Evolutionary conservation across 768 basidiomycete species (phyloP).

Genomic region (Amanita rubescens): DNA sequence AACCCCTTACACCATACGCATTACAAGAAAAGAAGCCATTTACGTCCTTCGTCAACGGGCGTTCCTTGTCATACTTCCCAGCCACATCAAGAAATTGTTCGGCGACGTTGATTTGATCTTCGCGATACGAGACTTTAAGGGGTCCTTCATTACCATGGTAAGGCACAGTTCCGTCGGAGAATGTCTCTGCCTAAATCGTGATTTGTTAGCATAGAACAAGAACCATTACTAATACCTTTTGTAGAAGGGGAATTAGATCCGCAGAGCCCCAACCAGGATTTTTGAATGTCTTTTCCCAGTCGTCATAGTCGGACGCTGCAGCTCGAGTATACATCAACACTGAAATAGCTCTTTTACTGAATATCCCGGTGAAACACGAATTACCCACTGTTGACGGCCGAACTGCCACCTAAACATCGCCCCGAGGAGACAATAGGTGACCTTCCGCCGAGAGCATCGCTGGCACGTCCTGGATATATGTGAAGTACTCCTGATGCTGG

Average conservation of each 20-base stretch:
- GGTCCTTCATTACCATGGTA: conserved; percentile 47
- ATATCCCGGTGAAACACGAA: not conserved
- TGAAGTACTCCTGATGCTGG: conserved; percentile 33
- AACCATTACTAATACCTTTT: conserved; percentile 34
- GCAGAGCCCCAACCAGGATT: conserved; percentile 58
- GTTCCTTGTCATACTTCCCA: conserved; percentile 38
- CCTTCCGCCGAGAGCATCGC: conserved; percentile 36
- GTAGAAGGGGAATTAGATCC: conserved; percentile 48
- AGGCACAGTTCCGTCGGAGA: conserved; percentile 14
- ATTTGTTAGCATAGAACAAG: not conserved
- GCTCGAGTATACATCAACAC: conserved; percentile 42
- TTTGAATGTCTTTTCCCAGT: conserved; percentile 43
- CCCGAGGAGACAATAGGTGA: conserved; percentile 35
- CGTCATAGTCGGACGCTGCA: conserved; percentile 57
- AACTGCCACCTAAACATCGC: conserved; percentile 54
- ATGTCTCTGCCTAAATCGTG: conserved; percentile 31
- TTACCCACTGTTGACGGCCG: conserved; percentile 48
- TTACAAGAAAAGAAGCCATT: conserved; percentile 40
- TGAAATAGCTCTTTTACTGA: not conserved
- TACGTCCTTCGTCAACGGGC: conserved; percentile 35
- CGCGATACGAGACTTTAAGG: conserved; percentile 38
- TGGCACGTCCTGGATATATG: conserved; percentile 35
- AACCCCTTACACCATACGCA: conserved; percentile 38
- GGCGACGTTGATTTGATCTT: conserved; percentile 30
- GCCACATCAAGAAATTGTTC: conserved; percentile 43